These are phyloP conservation scores for Melanomma pulvis-pyrius DNA, from an alignment of 495 filamentous ascomycete genomes.

Conservation along the genomic window DNA sequence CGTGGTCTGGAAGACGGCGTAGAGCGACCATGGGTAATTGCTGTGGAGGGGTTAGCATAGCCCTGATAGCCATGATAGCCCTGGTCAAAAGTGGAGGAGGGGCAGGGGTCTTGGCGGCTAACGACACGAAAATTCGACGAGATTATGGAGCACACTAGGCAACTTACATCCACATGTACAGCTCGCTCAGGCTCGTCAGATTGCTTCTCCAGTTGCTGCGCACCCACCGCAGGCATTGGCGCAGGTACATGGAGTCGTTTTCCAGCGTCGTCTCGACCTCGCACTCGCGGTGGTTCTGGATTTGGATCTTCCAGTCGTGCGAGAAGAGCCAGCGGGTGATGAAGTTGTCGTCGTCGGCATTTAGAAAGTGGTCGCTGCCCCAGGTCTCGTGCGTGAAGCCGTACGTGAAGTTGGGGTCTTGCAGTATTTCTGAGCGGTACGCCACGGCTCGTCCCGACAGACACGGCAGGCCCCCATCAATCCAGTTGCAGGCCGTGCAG, in stretches of 20 bases:
- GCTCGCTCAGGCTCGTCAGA: constrained; percentile 56
- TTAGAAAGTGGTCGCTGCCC: constrained; percentile 58
- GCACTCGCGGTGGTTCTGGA: constrained; percentile 62
- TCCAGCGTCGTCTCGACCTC: constrained; percentile 65
- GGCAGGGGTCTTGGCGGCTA: constrained; percentile 28
- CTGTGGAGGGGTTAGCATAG: constrained; percentile 38
- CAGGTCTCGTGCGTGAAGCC: constrained; percentile 61
- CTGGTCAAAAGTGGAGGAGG: constrained; percentile 3
- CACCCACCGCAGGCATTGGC: constrained; percentile 63
- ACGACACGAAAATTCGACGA: constrained; percentile 19
- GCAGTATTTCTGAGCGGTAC: constrained; percentile 79
- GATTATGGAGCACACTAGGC: background rate
- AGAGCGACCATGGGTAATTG: constrained; percentile 63
- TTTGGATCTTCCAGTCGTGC: constrained; percentile 60
- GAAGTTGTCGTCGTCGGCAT: constrained; percentile 72
- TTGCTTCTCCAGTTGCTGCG: constrained; percentile 71
- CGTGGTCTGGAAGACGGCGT: constrained; percentile 62
- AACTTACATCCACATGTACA: constrained; percentile 56
- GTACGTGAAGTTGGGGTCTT: constrained; percentile 69
- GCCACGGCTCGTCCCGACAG: constrained; percentile 86
- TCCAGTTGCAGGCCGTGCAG: constrained; percentile 80
- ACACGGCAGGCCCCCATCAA: constrained; percentile 85
- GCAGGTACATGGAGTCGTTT: constrained; percentile 57
- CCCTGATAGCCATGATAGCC: background rate
- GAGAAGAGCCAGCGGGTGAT: constrained; percentile 64